A percentile compares a stretch with the other conserved stretches of the same genome.
phyloP scores from a whole-genome alignment of 2,329 filamentous ascomycete species.

The Drechslerella dactyloides region DNA sequence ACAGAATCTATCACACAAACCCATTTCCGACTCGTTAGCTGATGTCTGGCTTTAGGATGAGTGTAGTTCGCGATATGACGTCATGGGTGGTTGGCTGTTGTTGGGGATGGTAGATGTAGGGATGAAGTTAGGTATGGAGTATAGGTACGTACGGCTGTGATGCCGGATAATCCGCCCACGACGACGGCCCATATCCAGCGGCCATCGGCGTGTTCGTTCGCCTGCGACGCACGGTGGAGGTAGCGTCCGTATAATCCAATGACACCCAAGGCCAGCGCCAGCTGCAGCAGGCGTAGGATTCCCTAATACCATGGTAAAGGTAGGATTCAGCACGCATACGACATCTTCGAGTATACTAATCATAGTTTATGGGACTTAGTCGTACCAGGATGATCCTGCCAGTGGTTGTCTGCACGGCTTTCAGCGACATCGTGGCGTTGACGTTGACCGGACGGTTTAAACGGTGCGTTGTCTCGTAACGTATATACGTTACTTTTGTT shows the following conservation, averaged over 20 bases:
- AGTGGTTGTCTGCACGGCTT: slow-evolving; percentile 25
- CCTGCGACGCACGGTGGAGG: slow-evolving; percentile 65
- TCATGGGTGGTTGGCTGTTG: not conserved
- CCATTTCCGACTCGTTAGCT: not conserved
- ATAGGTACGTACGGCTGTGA: slow-evolving; percentile 63
- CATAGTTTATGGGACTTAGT: not conserved
- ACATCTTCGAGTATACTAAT: no score
- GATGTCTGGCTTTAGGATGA: not conserved
- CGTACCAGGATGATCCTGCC: slow-evolving; percentile 43
- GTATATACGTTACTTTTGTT: no score
- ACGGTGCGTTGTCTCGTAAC: no score
- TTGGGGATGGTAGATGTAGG: not conserved
- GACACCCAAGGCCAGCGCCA: slow-evolving; percentile 76
- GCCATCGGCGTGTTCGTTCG: slow-evolving; percentile 64
- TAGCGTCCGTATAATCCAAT: slow-evolving; percentile 79
- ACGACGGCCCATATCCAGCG: slow-evolving; percentile 80
- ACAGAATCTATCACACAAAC: slow-evolving; percentile 44
- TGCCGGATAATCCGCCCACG: slow-evolving; percentile 69
- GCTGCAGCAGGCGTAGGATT: slow-evolving; percentile 73
- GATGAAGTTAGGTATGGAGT: slow-evolving; percentile 63
- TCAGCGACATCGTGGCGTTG: slow-evolving; percentile 35
- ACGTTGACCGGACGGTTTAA: no score
- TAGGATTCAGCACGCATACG: not conserved
- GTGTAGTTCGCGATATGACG: not conserved
- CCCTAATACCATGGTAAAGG: slow-evolving; percentile 55